Evolutionary conservation across 2,329 filamentous ascomycete species (phyloP), one percentile per base, ranked within the genome.

Genomic region (Xylariaceae sp.): DNA sequence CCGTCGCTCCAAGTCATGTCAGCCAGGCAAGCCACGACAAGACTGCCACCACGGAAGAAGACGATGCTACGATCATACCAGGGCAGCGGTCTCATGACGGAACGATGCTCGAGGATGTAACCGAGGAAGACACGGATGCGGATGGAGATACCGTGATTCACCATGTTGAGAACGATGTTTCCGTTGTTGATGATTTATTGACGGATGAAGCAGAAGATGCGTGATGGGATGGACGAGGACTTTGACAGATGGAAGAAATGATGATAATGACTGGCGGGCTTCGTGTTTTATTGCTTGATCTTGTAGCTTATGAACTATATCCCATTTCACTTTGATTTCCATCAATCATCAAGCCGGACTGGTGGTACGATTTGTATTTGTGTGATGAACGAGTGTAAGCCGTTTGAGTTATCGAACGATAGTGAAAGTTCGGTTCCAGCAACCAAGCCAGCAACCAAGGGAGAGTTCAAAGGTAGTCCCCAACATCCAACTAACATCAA

Each of bases 171-270:
- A 32, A 37, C 19, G 44, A 45, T 5, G 47, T 47, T 3, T 45
- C 50, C 10, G 37, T 50, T 23, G 40, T 55, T 19, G 48, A 54
- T 6, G 53, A 55, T 17, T 41, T 48, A 20, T 40, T 53, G 38
- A 47, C 43, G 14, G 49, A 54, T 36, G 50, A 49, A 16, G 12
- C 16, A 6, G 37, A 25, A 37, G 53, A 53, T 2, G 45, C 21
- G 32, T 52, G 38, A 45, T 33, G 33, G 33, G 22, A 27, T 19
- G 34, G 33, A 8, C 12, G 4, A 16, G 7, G 3, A 32, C 7
- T 12, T 14, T 4, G 16, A 14, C 4, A 16, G 4, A 32, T 8
- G 27, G 5, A 14, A 4, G 25, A 35, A 29, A 16, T 23, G 22
- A 38, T 27, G 40, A 43, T 36, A 23, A 27, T 36, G 32, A 38